Percentiles rank a stretch among this genome's conserved stretches.
Evolutionary conservation across 2,329 filamentous ascomycete species (phyloP).

Genomic region (Geosmithia morbida): DNA sequence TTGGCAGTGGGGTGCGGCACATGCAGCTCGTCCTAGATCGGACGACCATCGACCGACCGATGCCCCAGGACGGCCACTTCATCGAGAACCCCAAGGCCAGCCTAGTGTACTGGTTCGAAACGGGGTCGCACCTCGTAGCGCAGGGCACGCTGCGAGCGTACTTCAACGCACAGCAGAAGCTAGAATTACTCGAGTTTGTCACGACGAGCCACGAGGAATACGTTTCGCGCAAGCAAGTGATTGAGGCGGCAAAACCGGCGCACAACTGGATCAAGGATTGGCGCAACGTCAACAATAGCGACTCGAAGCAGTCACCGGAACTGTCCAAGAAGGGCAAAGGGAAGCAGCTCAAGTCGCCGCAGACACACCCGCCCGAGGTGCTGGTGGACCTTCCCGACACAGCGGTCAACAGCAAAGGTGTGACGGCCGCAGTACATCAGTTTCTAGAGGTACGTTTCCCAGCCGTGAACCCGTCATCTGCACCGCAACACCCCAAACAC

Average conservation of each 20-base stretch:
- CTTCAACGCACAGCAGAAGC: slow-evolving; percentile 65
- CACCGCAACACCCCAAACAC: slow-evolving; percentile 5
- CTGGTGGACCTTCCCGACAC: slow-evolving; percentile 43
- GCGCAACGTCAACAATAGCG: slow-evolving; percentile 46
- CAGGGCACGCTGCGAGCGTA: slow-evolving; percentile 64
- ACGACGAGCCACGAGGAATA: slow-evolving; percentile 71
- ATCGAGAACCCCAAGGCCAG: slow-evolving; percentile 66
- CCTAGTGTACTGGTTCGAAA: slow-evolving; percentile 81
- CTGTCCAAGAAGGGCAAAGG: slow-evolving; percentile 53
- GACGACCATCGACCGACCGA: slow-evolving; percentile 34
- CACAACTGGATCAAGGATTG: slow-evolving; percentile 55
- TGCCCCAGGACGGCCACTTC: slow-evolving; percentile 51
- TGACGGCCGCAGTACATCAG: slow-evolving; percentile 46
- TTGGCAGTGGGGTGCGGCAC: slow-evolving; percentile 69
- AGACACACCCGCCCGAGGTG: slow-evolving; percentile 41
- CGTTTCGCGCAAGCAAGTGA: slow-evolving; percentile 53
- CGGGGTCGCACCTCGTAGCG: slow-evolving; percentile 68
- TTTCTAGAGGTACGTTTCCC: slow-evolving; percentile 48
- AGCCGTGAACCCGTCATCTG: no score
- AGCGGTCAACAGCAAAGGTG: slow-evolving; percentile 41
- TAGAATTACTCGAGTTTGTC: slow-evolving; percentile 74
- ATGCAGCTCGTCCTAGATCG: slow-evolving; percentile 79
- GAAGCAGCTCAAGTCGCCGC: slow-evolving; percentile 44
- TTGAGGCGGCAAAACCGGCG: slow-evolving; percentile 44
- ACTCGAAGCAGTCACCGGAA: slow-evolving; percentile 46